Evolutionary conservation across 768 basidiomycete species (phyloP), one percentile per base, ranked within the genome.

Genomic region (Sutorius australiensis): DNA sequence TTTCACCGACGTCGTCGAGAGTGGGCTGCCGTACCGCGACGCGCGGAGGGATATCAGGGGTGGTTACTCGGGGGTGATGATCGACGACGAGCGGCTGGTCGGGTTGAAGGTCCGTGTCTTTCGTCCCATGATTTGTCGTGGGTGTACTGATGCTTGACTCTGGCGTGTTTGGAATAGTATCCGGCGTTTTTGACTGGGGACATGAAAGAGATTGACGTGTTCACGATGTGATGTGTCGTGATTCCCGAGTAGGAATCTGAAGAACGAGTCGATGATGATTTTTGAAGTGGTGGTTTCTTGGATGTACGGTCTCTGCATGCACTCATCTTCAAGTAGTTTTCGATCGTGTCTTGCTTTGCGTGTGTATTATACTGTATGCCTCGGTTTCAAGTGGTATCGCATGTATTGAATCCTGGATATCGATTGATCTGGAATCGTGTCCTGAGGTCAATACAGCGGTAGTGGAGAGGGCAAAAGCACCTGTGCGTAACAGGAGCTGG

Each of bases 61-160:
- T 11, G 54, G 61, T 1, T 77, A 73, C 50, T 68, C 68, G 7
- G 75, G 75, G 9, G 58, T 75, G 54, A 75, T 76, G 73, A 68
- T 77, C 28, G 76, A 76, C 50, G 73, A 75, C 27, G 72, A 73
- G 39, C 62, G 74, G 47, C 48, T 77, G 28, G 55, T 77, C 24
- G 74, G 75, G 28, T 50, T 77, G 53, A 70, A 70, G 66, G 76
- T 77, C 47, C 34, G 73, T 27, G 2, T 14, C 14, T 8, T 34
- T 16, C 8, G 17, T 13, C 10, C 28, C 27, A 24, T 24, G 14
- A 41, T 2, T 2, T n/a, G 24, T 24, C 5, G 11, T 14, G 40
- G 4, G 3, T 8, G 28, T 5, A 17, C 17, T 45, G 13, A 39
- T 6, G 6, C 13, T 10, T 13, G 39, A 2, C 28, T 10, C 16